A percentile compares a stretch with the other conserved stretches of the same genome.
phyloP scores from a whole-genome alignment of 1,139 yeast species.

The Debaryomyces sp. region DNA sequence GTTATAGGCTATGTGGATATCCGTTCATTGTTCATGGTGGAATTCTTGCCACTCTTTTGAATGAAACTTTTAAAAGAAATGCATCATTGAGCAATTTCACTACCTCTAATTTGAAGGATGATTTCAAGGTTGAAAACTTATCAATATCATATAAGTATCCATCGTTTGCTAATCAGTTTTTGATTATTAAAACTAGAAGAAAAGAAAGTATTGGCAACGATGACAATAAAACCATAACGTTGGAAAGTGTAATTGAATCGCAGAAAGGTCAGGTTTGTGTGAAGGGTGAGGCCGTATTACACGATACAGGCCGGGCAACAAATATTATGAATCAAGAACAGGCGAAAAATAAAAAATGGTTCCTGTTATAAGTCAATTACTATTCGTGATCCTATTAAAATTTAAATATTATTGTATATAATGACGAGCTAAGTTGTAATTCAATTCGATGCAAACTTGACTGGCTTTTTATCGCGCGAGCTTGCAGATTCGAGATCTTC shows the following conservation, averaged over 20 bases:
- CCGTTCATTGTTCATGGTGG: slow-evolving; percentile 94
- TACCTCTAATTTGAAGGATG: slow-evolving; percentile 38
- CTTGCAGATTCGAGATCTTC: not conserved
- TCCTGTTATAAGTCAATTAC: not conserved
- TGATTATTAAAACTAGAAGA: slow-evolving; percentile 60
- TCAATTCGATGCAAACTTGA: not conserved
- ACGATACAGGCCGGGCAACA: slow-evolving; percentile 43
- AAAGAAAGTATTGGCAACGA: slow-evolving; percentile 24
- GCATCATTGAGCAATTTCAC: slow-evolving; percentile 46
- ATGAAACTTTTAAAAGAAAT: slow-evolving; percentile 68
- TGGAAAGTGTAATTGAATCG: slow-evolving; percentile 38
- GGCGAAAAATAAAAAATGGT: slow-evolving; percentile 2
- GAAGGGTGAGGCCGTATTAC: slow-evolving; percentile 37
- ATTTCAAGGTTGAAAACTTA: slow-evolving; percentile 52
- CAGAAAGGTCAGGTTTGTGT: slow-evolving; percentile 41
- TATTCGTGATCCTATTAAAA: not conserved
- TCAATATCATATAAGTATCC: slow-evolving; percentile 69
- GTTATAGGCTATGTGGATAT: slow-evolving; percentile 80
- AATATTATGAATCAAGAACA: not conserved
- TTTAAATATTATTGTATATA: not conserved
- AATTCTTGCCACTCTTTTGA: slow-evolving; percentile 76
- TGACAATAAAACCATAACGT: slow-evolving; percentile 27
- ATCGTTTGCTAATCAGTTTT: slow-evolving; percentile 77
- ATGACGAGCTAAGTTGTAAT: not conserved
- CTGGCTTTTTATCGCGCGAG: not conserved